phyloP scores from a whole-genome alignment of 2,329 filamentous ascomycete genomes.

The Knoxdaviesia capensis region DNA sequence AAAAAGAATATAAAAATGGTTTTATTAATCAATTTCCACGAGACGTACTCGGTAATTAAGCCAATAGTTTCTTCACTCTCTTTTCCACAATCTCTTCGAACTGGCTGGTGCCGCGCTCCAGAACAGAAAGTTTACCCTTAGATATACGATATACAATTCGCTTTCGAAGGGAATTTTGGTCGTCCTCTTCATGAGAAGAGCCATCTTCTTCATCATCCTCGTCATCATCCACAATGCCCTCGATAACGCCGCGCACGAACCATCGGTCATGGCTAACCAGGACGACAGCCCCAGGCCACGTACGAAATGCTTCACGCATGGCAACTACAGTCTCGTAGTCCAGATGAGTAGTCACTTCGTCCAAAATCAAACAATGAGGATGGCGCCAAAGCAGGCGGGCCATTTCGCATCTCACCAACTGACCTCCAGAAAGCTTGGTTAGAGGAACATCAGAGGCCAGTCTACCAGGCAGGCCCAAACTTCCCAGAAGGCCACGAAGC shows the following conservation, averaged over 20 bases:
- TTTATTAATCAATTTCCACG: too few species aligned
- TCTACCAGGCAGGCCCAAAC: slow-evolving; percentile 49
- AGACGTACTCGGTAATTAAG: too few species aligned
- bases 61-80: slow-evolving; percentile 26
- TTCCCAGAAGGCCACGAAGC: slow-evolving; percentile 42
- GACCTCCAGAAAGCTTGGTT: slow-evolving; percentile 56
- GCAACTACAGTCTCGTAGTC: slow-evolving; percentile 66
- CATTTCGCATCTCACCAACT: slow-evolving; percentile 46
- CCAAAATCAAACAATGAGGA: slow-evolving; percentile 55
- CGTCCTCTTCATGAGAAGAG: slow-evolving; percentile 18
- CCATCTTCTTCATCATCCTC: slow-evolving; percentile 15
- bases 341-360: slow-evolving; percentile 71
- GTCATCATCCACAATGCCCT: slow-evolving; percentile 27
- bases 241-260: slow-evolving; percentile 55
- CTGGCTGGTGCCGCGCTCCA: slow-evolving; percentile 40
- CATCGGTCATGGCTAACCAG: slow-evolving; percentile 69
- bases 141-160: slow-evolving; percentile 40
- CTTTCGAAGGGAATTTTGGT: slow-evolving; percentile 18
- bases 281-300: slow-evolving; percentile 55
- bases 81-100: slow-evolving; percentile 46
- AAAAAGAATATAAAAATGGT: too few species aligned
- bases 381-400: slow-evolving; percentile 46
- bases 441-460: slow-evolving; percentile 56
- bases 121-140: slow-evolving; percentile 29
- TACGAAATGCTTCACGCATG: slow-evolving; percentile 41